Evolutionary conservation across 371 early-diverging fungal species (phyloP), one percentile per base, ranked within the genome.

Genomic region (Mucor circinelloides): DNA sequence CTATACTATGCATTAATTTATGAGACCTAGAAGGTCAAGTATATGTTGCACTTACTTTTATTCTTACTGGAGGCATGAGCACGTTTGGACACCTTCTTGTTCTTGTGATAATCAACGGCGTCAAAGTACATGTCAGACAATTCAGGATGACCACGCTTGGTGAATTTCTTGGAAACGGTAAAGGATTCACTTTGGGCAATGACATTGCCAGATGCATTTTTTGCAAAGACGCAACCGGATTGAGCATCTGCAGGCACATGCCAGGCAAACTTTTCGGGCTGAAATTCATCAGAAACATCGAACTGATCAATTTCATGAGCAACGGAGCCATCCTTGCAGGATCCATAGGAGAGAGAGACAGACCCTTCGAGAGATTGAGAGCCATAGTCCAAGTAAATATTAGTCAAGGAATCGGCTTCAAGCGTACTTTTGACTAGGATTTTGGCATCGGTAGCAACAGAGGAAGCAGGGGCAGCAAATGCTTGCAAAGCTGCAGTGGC

Each of bases 61-160:
- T 66, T 54, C 7, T 64, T 64, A 12, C 64, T 72, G 25, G 64
- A 66, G 19, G 69, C 30, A 12, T 56, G 63, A 17, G 58, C 44
- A 23, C 72, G 70, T 25, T 72, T 75, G 2, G 63, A 27, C 8
- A 72, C 38, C 19, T 48, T 60, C 6, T 67, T 67, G 12, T 27
- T 44, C 34, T 76, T 73, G 46, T 76, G 66, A 23, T 63, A 76
- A 17, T 67, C 63, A 9, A 73, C 70, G 25, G 76, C 76, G 54
- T 76, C 73, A 63, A 76, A 76, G 6, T 70, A 64, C 73, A 76
- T 75, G 32, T 63, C 69, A 10, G 61, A 64, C 6, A 76, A n/a
- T 28, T 76, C 76, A 21, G 73, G 73, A 65, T 66, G 68, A 21
- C 73, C 76, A 15, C 76, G 70, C 66, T 76, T 76, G 19, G 61